phyloP scores from a whole-genome alignment of 140 eudicot species.

The Stevia rebaudiana region DNA sequence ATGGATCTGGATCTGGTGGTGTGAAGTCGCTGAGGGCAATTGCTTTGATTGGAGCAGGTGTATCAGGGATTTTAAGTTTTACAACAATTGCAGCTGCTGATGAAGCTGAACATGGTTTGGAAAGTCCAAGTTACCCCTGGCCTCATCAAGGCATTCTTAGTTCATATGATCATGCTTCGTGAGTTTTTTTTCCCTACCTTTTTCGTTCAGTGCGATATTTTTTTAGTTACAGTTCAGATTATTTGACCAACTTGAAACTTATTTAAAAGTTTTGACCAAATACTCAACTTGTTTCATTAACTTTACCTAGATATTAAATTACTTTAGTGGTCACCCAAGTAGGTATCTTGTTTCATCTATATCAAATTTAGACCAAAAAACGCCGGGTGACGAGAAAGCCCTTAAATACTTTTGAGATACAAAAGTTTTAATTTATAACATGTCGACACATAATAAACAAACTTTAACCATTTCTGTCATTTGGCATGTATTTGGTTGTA shows the following conservation, averaged over 20 bases:
- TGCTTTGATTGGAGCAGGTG: slow-evolving; percentile 83
- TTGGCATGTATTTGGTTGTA: neutral
- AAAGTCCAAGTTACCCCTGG: slow-evolving; percentile 66
- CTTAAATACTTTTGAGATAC: neutral
- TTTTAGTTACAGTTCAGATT: neutral
- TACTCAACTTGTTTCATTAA: neutral
- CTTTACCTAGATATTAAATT: neutral
- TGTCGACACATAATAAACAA: neutral
- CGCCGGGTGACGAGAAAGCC: neutral
- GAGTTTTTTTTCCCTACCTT: slow-evolving; percentile 32
- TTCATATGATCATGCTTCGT: slow-evolving; percentile 86
- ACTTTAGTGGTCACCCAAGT: neutral
- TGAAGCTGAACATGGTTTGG: slow-evolving; percentile 87
- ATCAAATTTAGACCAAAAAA: neutral
- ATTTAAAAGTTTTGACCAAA: slow-evolving; percentile 2
- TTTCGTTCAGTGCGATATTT: neutral
- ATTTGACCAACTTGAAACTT: slow-evolving; percentile 9
- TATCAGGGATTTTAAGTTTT: slow-evolving; percentile 72
- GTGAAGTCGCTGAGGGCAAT: slow-evolving; percentile 52
- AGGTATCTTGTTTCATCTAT: neutral
- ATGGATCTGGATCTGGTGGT: slow-evolving; percentile 54
- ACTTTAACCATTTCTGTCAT: neutral
- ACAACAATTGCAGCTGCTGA: slow-evolving; percentile 79
- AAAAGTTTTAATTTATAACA: neutral
- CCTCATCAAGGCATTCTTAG: slow-evolving; percentile 83